Conservation (phyloP, 2,329 filamentous ascomycete genomes). For the Scortechinia acanthostroma region DNA sequence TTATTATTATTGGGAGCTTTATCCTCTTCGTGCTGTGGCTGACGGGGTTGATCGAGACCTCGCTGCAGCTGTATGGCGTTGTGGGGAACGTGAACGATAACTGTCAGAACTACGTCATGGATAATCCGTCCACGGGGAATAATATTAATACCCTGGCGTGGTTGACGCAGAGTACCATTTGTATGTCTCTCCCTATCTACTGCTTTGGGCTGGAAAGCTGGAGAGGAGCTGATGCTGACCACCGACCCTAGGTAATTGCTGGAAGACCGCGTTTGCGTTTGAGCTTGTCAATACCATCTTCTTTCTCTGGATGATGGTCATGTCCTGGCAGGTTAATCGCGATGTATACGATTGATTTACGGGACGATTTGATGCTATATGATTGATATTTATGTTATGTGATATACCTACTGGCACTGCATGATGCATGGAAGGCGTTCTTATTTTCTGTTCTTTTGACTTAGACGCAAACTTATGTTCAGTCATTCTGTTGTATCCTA, state of each 20-base stretch:
- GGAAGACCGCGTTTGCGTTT: constrained; percentile 56
- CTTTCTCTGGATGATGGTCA: constrained; percentile 59
- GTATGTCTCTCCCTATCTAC: constrained; percentile 24
- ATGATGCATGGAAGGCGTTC: too few relatives aligned
- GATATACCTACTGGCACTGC: not conserved
- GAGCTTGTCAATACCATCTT: constrained; percentile 58
- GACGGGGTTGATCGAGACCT: constrained; percentile 54
- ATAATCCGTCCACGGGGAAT: constrained; percentile 32
- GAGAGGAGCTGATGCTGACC: constrained; percentile 1
- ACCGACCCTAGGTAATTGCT: constrained; percentile 40
- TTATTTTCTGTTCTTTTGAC: too few relatives aligned
- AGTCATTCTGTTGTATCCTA: too few relatives aligned
- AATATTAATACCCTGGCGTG: constrained; percentile 49
- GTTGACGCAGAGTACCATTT: constrained; percentile 55
- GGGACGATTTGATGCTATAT: not conserved
- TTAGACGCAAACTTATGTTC: too few relatives aligned
- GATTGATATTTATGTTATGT: not conserved
- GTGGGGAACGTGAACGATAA: constrained; percentile 46
- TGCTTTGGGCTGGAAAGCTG: not conserved
- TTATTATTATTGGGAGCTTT: constrained; percentile 51
- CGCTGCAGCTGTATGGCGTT: constrained; percentile 50
- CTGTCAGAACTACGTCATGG: constrained; percentile 46
- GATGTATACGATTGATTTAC: constrained; percentile 26
- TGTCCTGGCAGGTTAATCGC: constrained; percentile 45
- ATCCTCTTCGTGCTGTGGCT: constrained; percentile 55